These are phyloP conservation scores for Elongisporangium undulatum DNA, from an alignment of 352 stramenopile genomes.

Conservation along the genomic window DNA sequence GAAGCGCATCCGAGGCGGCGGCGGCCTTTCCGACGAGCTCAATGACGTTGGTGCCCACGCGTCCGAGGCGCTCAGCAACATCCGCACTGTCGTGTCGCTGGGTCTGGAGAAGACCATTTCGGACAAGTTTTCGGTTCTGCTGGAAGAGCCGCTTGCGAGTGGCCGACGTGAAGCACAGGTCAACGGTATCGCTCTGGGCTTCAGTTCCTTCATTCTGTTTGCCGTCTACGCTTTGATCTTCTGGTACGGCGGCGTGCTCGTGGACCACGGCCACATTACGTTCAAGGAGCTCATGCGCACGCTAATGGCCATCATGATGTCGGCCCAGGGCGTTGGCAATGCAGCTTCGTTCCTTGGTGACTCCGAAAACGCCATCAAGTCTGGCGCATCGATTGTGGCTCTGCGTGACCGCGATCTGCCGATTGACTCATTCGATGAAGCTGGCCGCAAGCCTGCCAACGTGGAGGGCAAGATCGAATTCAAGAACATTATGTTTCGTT, in stretches of 20 bases:
- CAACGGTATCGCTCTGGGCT: conserved; percentile 49
- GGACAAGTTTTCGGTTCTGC: conserved; percentile 20
- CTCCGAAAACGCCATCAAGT: conserved; percentile 13
- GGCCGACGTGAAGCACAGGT: conserved; percentile 17
- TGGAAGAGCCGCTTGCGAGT: conserved; percentile 16
- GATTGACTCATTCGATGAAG: conserved; percentile 15
- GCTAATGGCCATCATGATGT: conserved; percentile 40
- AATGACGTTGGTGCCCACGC: conserved; percentile 31
- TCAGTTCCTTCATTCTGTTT: conserved; percentile 45
- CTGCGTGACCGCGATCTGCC: conserved; percentile 14
- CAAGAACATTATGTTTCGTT: conserved; percentile 34
- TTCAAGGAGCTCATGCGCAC: conserved; percentile 37
- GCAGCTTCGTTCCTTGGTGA: conserved; percentile 24
- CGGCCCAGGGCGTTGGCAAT: conserved; percentile 23
- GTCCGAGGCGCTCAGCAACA: conserved; percentile 39
- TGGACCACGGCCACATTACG: conserved; percentile 30
- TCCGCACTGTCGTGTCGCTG: conserved; percentile 29
- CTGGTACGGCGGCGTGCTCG: conserved; percentile 49
- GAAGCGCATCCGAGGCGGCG: conserved; percentile 6
- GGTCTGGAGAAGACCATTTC: conserved; percentile 25
- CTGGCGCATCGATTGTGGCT: conserved; percentile 21
- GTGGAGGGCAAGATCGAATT: conserved; percentile 33
- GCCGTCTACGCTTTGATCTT: conserved; percentile 47
- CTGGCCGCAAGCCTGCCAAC: conserved; percentile 12
- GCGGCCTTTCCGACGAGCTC: conserved; percentile 16